Percentiles rank a stretch among this genome's conserved stretches.
These are phyloP conservation scores for Escallonia rubra DNA, from an alignment of 129 eudicot genomes.

Conservation along the genomic window DNA sequence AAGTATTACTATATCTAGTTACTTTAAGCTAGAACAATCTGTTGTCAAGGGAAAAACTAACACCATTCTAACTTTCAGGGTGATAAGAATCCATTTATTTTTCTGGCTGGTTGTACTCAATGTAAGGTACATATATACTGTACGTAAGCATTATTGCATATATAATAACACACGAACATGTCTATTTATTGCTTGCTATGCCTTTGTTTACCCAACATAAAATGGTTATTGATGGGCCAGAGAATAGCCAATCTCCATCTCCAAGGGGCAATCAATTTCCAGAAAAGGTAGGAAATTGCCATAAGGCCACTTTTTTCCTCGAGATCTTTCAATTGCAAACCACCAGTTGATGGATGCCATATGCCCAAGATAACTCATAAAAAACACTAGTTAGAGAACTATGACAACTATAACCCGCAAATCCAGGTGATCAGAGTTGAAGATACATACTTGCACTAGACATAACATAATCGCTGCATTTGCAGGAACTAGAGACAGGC, in stretches of 20 bases:
- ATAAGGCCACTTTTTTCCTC: neutral
- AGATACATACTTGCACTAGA: conserved; percentile 53
- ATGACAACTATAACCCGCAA: neutral
- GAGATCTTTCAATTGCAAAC: neutral
- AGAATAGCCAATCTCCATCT: neutral
- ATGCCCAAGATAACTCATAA: neutral
- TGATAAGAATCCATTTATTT: no score
- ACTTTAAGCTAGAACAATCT: no score
- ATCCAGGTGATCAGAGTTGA: neutral
- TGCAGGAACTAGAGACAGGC: conserved; percentile 80
- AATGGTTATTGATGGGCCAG: neutral
- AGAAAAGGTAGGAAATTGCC: neutral
- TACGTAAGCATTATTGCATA: no score
- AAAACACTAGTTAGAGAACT: neutral
- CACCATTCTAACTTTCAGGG: no score
- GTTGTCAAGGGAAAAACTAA: no score
- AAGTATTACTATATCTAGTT: no score
- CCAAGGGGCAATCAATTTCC: no score
- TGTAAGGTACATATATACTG: no score
- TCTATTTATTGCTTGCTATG: no score
- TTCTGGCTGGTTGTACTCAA: no score
- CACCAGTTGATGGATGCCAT: neutral
- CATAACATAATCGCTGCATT: conserved; percentile 51
- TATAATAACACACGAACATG: no score
- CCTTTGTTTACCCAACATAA: neutral